Evolutionary conservation across 352 stramenopile species (phyloP).

Genomic region (Globisporangium sylvaticum): DNA sequence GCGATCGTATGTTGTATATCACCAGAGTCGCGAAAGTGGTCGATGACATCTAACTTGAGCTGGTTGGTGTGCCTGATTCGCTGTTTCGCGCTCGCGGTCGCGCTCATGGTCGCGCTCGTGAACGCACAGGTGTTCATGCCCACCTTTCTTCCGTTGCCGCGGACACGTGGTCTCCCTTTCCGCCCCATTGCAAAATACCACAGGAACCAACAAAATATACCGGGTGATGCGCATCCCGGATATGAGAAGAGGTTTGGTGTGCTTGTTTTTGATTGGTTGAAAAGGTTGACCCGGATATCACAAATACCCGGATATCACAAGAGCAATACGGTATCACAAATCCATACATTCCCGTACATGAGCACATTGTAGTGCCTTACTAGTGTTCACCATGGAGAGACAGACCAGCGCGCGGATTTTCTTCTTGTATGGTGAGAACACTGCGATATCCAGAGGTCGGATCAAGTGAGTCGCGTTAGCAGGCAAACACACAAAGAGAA

Average conservation of each 20-base stretch:
- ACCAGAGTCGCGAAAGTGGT: background rate
- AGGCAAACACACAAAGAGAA: too few relatives aligned
- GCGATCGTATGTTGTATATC: background rate
- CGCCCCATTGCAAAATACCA: background rate
- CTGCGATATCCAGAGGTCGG: too few relatives aligned
- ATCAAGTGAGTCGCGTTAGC: too few relatives aligned
- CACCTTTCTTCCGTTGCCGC: background rate
- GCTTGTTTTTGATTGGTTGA: background rate
- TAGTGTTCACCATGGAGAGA: too few relatives aligned
- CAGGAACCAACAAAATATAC: background rate
- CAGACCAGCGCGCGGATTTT: too few relatives aligned
- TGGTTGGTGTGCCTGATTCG: background rate
- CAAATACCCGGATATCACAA: too few relatives aligned
- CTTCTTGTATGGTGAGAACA: too few relatives aligned
- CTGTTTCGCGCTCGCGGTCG: background rate
- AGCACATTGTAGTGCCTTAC: too few relatives aligned
- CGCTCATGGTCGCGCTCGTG: background rate
- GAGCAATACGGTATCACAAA: too few relatives aligned
- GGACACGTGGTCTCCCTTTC: background rate
- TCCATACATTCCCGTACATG: too few relatives aligned
- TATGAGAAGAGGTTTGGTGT: background rate
- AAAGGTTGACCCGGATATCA: too few relatives aligned
- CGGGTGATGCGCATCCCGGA: background rate
- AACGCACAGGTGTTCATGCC: background rate
- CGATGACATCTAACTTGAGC: background rate